phyloP scores from a whole-genome alignment of 257 asterid genomes.

The Primulina huaijiensis region DNA sequence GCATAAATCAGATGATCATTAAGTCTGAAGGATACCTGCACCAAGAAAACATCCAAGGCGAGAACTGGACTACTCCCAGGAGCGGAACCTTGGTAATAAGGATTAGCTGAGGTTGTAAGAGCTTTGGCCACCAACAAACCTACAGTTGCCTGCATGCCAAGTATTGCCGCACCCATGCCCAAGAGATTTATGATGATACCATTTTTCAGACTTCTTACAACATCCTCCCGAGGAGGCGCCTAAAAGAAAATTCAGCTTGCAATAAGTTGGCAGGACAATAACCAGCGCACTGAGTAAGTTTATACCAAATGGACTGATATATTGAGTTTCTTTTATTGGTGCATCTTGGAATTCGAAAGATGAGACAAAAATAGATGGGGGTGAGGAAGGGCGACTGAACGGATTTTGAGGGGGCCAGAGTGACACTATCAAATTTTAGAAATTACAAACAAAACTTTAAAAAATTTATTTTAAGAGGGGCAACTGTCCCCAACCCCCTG shows the following conservation, averaged over 20 bases:
- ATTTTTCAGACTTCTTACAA: constrained; percentile 74
- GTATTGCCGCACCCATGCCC: constrained; percentile 94
- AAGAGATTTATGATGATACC: constrained; percentile 74
- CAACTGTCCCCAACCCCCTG: not conserved
- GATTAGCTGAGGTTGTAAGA: constrained; percentile 84
- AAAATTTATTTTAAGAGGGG: too few relatives aligned
- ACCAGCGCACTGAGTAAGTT: not conserved
- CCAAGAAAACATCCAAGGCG: constrained; percentile 92
- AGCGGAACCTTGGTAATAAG: constrained; percentile 71
- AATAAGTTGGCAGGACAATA: constrained; percentile 2
- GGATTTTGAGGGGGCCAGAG: not conserved
- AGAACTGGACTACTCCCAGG: constrained; percentile 84
- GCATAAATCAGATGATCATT: not conserved
- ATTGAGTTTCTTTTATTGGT: not conserved
- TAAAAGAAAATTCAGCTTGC: constrained; percentile 32
- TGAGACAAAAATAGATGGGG: not conserved
- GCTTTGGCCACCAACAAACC: constrained; percentile 97
- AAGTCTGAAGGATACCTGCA: constrained; percentile 64
- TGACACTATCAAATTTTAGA: not conserved
- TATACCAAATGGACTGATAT: not conserved
- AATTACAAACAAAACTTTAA: not conserved
- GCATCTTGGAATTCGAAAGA: not conserved
- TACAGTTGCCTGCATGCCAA: constrained; percentile 96
- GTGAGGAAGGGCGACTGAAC: not conserved
- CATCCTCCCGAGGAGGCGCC: constrained; percentile 99